These are phyloP conservation scores for Abortiporus biennis DNA, from an alignment of 1,284 basidiomycete species.

Conservation along the genomic window DNA sequence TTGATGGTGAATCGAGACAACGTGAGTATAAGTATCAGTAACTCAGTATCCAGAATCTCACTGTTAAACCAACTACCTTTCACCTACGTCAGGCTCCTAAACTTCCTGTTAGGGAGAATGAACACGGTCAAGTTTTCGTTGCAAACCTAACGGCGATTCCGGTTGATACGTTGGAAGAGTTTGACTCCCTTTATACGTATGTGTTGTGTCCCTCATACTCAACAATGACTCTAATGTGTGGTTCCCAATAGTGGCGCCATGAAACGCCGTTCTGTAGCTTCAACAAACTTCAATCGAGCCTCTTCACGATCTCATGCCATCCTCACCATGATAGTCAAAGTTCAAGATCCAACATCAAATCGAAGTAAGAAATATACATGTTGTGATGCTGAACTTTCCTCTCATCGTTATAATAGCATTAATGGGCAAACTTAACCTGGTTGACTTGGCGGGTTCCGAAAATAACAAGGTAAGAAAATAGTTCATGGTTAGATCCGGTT, in stretches of 20 bases:
- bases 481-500: constrained; percentile 3
- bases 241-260: constrained; percentile 45
- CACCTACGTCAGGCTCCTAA: constrained; percentile 58
- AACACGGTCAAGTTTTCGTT: constrained; percentile 70
- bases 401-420: constrained; percentile 26
- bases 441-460: constrained; percentile 84
- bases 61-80: background rate
- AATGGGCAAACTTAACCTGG: constrained; percentile 75
- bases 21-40: constrained; percentile 31
- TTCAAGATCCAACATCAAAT: background rate
- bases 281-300: constrained; percentile 72
- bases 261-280: constrained; percentile 73
- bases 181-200: constrained; percentile 59
- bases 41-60: constrained; percentile 3
- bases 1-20: constrained; percentile 65
- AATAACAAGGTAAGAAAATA: constrained; percentile 78
- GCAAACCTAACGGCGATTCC: constrained; percentile 57
- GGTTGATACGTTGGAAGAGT: constrained; percentile 51
- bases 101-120: constrained; percentile 74
- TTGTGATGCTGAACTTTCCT: no score
- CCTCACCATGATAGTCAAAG: constrained; percentile 57
- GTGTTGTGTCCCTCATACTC: constrained; percentile 18
- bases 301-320: constrained; percentile 84
- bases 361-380: background rate
- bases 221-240: background rate